These are phyloP conservation scores for Sporothrix globosa DNA, from an alignment of 2,329 filamentous ascomycete genomes.

Conservation along the genomic window DNA sequence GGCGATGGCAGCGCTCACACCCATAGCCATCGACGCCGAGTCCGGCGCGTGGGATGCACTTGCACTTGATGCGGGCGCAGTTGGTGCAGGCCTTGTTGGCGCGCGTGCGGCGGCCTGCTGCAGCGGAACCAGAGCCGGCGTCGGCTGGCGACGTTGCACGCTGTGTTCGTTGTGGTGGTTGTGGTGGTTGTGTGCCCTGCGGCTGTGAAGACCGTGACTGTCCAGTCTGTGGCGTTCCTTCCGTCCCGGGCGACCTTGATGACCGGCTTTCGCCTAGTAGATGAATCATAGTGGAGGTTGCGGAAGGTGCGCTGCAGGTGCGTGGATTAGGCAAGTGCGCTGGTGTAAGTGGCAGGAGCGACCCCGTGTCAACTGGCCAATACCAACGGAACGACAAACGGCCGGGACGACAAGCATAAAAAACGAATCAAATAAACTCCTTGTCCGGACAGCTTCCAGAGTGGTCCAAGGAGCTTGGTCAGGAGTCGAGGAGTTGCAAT, in stretches of 20 bases:
- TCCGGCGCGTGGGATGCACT: constrained; percentile 48
- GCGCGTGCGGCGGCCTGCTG: background rate
- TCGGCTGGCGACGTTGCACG: background rate
- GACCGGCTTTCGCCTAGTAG: background rate
- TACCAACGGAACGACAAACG: background rate
- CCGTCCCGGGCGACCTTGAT: background rate
- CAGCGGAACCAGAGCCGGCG: background rate
- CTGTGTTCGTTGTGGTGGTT: background rate
- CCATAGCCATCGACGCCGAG: constrained; percentile 36
- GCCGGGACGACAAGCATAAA: background rate
- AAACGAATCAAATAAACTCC: background rate
- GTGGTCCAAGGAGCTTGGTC: background rate
- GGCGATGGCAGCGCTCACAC: constrained; percentile 47
- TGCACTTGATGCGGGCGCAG: constrained; percentile 46
- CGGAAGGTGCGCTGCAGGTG: background rate
- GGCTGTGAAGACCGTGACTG: background rate
- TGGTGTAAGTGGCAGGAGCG: constrained; percentile 8
- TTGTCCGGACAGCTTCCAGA: constrained; percentile 15
- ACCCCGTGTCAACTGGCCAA: background rate
- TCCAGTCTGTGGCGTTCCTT: background rate
- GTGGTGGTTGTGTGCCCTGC: background rate
- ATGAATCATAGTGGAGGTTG: background rate
- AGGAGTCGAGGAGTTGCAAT: too few species aligned
- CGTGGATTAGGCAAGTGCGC: background rate
- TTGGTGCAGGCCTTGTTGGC: constrained; percentile 30